Evolutionary conservation across 2,329 filamentous ascomycete species (phyloP).

Genomic region (Rhynchosporium secalis): DNA sequence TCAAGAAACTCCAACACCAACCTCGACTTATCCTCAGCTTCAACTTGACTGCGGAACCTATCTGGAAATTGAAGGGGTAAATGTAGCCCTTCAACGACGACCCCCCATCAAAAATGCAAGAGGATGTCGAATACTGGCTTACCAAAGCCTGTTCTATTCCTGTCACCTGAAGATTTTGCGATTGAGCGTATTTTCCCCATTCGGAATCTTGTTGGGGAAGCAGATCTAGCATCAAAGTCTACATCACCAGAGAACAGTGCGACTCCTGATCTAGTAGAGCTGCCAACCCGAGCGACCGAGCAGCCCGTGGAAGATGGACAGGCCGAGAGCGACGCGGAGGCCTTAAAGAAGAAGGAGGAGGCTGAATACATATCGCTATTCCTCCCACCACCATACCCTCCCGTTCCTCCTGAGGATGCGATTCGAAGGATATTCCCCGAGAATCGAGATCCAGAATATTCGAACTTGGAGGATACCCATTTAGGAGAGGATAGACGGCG

Average conservation of each 20-base stretch:
- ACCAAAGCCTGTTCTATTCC: conserved; percentile 26
- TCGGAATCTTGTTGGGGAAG: conserved; percentile 26
- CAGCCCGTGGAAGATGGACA: background rate
- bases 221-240: background rate
- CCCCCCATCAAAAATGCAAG: conserved; percentile 13
- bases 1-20: background rate
- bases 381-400: conserved; percentile 26
- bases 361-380: conserved; percentile 3
- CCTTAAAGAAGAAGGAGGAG: background rate
- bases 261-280: background rate
- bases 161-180: conserved; percentile 23
- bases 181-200: conserved; percentile 34
- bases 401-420: conserved; percentile 21
- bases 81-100: conserved; percentile 4
- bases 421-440: conserved; percentile 23
- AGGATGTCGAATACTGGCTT: conserved; percentile 17
- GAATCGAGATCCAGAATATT: background rate
- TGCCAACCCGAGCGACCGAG: background rate
- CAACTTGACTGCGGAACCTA: background rate
- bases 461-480: background rate
- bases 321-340: background rate
- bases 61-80: background rate
- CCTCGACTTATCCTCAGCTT: background rate
- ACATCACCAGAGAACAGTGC: background rate
- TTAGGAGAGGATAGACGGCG: conserved; percentile 9